phyloP scores from a whole-genome alignment of 2,329 filamentous ascomycete species.

The Arthrobotrys sphaeroides region DNA sequence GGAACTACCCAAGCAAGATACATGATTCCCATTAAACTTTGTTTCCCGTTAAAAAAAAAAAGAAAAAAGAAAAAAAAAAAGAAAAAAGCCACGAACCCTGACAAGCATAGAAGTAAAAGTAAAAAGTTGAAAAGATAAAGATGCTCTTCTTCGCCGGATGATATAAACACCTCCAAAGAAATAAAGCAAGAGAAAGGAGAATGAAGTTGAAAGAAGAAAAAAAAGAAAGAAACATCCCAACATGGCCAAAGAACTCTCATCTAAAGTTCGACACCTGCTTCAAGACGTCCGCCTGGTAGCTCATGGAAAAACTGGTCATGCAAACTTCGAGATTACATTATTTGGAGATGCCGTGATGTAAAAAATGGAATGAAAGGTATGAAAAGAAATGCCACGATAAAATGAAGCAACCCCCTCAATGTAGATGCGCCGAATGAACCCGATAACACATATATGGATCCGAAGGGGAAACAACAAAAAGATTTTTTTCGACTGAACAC shows the following conservation, averaged over 20 bases:
- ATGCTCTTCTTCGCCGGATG: slow-evolving; percentile 52
- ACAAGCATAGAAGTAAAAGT: slow-evolving; percentile 27
- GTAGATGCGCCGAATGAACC: slow-evolving; percentile 53
- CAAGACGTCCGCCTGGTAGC: slow-evolving; percentile 41
- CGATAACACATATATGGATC: slow-evolving; percentile 55
- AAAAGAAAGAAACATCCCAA: slow-evolving; percentile 51
- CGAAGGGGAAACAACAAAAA: slow-evolving; percentile 50
- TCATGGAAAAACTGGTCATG: slow-evolving; percentile 47
- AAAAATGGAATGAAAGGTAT: slow-evolving; percentile 44
- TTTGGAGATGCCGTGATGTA: slow-evolving; percentile 53
- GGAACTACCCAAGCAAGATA: slow-evolving; percentile 48
- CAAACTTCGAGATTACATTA: slow-evolving; percentile 55
- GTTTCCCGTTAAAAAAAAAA: slow-evolving; percentile 49
- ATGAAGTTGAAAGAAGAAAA: slow-evolving; percentile 39
- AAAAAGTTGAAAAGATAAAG: slow-evolving; percentile 25
- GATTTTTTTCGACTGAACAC: slow-evolving; percentile 53
- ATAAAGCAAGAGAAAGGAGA: slow-evolving; percentile 24
- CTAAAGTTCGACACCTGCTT: slow-evolving; percentile 51
- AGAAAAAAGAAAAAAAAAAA: slow-evolving; percentile 49
- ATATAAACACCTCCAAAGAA: slow-evolving; percentile 50
- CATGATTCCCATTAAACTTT: slow-evolving; percentile 53
- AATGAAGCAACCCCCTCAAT: slow-evolving; percentile 54
- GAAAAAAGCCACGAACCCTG: slow-evolving; percentile 48
- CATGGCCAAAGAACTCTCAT: slow-evolving; percentile 54
- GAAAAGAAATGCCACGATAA: slow-evolving; percentile 46